These are phyloP conservation scores for Corynascus novoguineensis DNA, from an alignment of 495 filamentous ascomycete genomes.

Conservation along the genomic window DNA sequence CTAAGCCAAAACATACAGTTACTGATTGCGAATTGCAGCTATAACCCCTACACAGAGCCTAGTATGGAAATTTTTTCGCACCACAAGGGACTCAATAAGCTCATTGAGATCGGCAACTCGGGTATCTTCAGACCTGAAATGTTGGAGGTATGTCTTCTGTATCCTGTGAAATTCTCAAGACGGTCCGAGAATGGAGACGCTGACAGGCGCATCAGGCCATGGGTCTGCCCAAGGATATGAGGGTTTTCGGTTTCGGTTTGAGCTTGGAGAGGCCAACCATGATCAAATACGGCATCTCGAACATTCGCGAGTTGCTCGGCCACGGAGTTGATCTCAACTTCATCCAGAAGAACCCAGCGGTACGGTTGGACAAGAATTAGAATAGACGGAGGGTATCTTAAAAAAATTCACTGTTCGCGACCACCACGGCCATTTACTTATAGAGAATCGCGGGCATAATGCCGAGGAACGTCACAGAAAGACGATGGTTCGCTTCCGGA, in stretches of 20 bases:
- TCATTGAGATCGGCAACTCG: conserved; percentile 95
- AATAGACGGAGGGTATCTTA: conserved; percentile 2
- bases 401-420: background rate
- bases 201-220: conserved; percentile 39
- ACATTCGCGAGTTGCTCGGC: conserved; percentile 79
- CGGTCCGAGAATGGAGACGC: background rate
- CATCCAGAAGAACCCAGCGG: conserved; percentile 75
- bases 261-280: conserved; percentile 92
- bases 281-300: conserved; percentile 87
- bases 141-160: conserved; percentile 52
- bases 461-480: background rate
- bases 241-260: conserved; percentile 87
- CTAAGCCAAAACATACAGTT: background rate
- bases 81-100: conserved; percentile 82
- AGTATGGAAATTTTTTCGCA: conserved; percentile 69
- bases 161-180: background rate
- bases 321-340: conserved; percentile 81
- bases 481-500: background rate
- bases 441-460: background rate
- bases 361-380: conserved; percentile 71
- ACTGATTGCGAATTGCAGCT: conserved; percentile 69
- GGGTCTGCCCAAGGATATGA: conserved; percentile 81
- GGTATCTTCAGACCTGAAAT: conserved; percentile 98
- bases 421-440: background rate
- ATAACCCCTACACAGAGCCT: conserved; percentile 97